A percentile compares a stretch with the other conserved stretches of the same genome.
Conservation (phyloP, 805 yeast genomes). For the Nakazawaea ishiwadae region DNA sequence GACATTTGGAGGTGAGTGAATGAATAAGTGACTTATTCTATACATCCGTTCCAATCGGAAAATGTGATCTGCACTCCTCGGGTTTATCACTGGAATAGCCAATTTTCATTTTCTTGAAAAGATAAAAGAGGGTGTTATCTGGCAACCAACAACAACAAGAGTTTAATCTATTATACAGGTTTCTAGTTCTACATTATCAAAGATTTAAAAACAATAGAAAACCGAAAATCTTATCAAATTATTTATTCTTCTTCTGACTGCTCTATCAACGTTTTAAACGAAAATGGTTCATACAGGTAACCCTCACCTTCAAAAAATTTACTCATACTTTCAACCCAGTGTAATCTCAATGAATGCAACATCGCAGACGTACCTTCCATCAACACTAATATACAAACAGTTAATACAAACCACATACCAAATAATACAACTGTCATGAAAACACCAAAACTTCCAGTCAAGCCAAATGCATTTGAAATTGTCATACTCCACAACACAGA, state of each 20-base stretch:
- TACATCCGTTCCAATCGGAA: too few relatives aligned
- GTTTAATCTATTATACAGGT: too few relatives aligned
- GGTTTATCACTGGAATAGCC: too few relatives aligned
- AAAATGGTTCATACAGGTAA: constrained; percentile 81
- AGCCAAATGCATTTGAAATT: constrained; percentile 67
- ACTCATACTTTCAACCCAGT: constrained; percentile 99
- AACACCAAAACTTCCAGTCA: constrained; percentile 63
- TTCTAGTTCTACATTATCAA: too few relatives aligned
- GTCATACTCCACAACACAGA: constrained; percentile 98
- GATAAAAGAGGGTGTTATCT: too few relatives aligned
- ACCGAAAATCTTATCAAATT: too few relatives aligned
- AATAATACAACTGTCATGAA: constrained; percentile 73
- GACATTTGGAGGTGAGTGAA: too few relatives aligned
- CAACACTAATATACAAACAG: constrained; percentile 84
- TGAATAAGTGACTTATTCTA: too few relatives aligned
- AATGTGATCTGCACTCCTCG: too few relatives aligned
- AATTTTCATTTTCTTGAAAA: too few relatives aligned
- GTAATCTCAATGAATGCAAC: constrained; percentile 97
- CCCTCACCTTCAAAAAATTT: constrained; percentile 98
- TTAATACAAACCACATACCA: constrained; percentile 91
- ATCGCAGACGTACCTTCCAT: constrained; percentile 99
- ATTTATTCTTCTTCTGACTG: constrained; percentile 2
- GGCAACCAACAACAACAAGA: too few relatives aligned
- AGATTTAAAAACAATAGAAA: too few relatives aligned
- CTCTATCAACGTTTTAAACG: constrained; percentile 37